Evolutionary conservation across 2,329 filamentous ascomycete genomes (phyloP), one percentile per base, ranked within the genome.

Genomic region (Ceratocystis eucalypticola): DNA sequence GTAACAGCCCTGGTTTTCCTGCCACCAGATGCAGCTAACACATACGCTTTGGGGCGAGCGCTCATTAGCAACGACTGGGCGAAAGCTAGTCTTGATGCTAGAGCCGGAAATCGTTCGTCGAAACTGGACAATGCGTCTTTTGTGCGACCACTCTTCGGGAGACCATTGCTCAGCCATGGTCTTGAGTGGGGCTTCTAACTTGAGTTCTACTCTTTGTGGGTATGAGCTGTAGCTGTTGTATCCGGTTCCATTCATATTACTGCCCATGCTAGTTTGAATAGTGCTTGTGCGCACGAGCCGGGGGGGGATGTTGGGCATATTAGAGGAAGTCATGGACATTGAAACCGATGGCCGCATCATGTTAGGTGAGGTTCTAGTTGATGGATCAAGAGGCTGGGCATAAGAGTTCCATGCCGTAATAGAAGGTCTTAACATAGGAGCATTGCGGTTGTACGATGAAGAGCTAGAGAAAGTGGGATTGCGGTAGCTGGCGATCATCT

Each of bases 1-100:
- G 74, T 86, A 97, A 76, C 88, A 96, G 72, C 96, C 89, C 61
- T 86, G 80, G 77, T 91, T 95, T 76, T 96, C 91, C 67, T 88
- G 88, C 94, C 94, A 99, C 80, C 87, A 92, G 73, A 99, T 99
- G 79, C 94, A 99, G 76, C 92, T 96, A 74, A 99, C 90, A 77
- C 91, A 96, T 68, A 95, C 93, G 76, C 88, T 91, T 77, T 93
- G 89, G 2, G 87, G 84, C 0, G 87, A 84, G 25, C 91, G 85
- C 69, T 96, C 89, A 72, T 91, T 89, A 15, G 85, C 84, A 17
- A 88, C 81, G 61, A 96, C 86, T 0, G 91, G 80, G 62, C 87
- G 84, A 77, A 97, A 97, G 15, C 82, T 87, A 15, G 90, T 85
- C 44, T 86, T 87, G 66, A 97, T 87, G 3, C 88, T 90, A 73